Evolutionary conservation across 106 monocot genomes (phyloP).

Genomic region (Ottelia alismoides): DNA sequence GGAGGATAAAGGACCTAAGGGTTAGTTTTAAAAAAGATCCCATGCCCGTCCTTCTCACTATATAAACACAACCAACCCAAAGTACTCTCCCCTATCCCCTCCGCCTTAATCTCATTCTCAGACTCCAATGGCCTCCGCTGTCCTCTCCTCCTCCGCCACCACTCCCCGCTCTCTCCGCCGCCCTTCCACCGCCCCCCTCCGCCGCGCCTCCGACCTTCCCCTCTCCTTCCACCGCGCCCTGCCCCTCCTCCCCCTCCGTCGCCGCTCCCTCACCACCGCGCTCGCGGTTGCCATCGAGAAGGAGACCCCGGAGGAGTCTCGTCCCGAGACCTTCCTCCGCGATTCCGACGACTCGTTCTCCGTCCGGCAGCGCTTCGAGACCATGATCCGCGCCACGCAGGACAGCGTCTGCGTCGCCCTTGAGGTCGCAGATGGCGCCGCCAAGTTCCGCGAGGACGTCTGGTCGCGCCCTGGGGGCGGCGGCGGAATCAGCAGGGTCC

Average conservation of each 20-base stretch:
- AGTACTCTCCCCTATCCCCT: too few species aligned
- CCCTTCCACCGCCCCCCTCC: neutral
- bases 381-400: constrained; percentile 75
- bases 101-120: too few species aligned
- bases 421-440: constrained; percentile 75
- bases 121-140: too few species aligned
- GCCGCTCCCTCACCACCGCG: neutral
- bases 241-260: constrained; percentile 6
- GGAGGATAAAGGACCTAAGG: too few species aligned
- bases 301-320: constrained; percentile 82
- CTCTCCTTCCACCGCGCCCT: neutral
- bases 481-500: constrained; percentile 85
- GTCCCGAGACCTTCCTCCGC: constrained; percentile 92
- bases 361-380: constrained; percentile 81
- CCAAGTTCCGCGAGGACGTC: constrained; percentile 83
- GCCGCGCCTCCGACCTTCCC: neutral
- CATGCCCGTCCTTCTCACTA: too few species aligned
- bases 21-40: too few species aligned
- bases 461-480: constrained; percentile 97
- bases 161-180: neutral
- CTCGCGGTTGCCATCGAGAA: constrained; percentile 83
- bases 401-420: constrained; percentile 88
- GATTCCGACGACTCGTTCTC: constrained; percentile 25
- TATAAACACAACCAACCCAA: too few species aligned
- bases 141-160: neutral